Evolutionary conservation across 306 rosid genomes (phyloP), one percentile per base, ranked within the genome.

Genomic region (Acacia melanoxylon): DNA sequence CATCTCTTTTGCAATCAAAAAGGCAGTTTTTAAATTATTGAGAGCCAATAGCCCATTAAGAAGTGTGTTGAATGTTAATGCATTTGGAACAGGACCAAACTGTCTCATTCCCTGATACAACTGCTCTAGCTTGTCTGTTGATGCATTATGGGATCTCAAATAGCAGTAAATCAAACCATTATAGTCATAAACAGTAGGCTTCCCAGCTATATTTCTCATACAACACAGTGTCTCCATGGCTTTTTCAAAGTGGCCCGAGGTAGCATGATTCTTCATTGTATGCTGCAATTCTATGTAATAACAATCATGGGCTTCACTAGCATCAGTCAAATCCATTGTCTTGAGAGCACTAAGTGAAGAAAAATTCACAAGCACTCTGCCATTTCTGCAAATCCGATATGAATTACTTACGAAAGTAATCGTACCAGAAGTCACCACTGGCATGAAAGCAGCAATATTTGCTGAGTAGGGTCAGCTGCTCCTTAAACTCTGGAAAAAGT

Each of bases 131-230:
- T 76, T 74, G 44, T 84, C 83, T 48, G 75, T 16, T 33, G 41
- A n/a, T 15, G 51, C 85, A 79, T 69, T 86, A 33, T n/a, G 82
- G 27, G 88, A 86, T 67, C 63, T 82, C 56, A 86, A 45, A 80
- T 84, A 80, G 82, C 74, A 83, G 59, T 80, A 12, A 56, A 86
- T 80, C 82, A 82, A 68, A 82, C 86, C 81, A 66, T 88, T 88
- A 59, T 73, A 86, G 74, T 88, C 91, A 54, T 84, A 84, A 20
- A 86, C 88, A 15, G 83, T 75, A 11, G 88, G 89, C 79, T 88
- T 88, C 68, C 82, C 86, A 0, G 69, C 48, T 44, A 79, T 37
- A 48, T 67, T 72, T 68, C 74, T 68, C 91, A 86, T 88, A 52
- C 73, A 76, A 59, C 61, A 72, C 77, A 88, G 78, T 52, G 86